Conservation (phyloP, 768 basidiomycete species). For the Favolaschia claudopus region DNA sequence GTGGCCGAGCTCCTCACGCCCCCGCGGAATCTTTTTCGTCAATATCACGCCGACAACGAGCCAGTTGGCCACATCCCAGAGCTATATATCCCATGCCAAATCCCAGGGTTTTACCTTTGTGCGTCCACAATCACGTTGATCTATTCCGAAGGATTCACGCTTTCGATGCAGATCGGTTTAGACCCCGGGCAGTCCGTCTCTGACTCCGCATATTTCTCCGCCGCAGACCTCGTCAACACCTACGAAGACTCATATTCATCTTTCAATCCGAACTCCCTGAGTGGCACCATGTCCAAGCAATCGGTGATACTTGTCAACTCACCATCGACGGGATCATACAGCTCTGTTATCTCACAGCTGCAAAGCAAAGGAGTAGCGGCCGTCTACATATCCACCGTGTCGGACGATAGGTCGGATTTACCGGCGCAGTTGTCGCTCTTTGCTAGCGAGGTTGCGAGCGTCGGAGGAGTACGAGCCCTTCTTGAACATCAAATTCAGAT, state of each 20-base stretch:
- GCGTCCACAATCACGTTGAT: neutral
- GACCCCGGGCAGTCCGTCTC: neutral
- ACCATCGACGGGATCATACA: neutral
- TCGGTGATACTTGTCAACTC: neutral
- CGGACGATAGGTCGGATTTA: neutral
- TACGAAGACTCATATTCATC: constrained; percentile 2
- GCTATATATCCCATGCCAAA: constrained; percentile 8
- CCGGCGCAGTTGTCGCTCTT: neutral
- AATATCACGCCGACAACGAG: neutral
- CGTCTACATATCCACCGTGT: constrained; percentile 2
- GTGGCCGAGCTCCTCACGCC: constrained; percentile 12
- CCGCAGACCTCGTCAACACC: constrained; percentile 10
- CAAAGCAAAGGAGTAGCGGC: constrained; percentile 1
- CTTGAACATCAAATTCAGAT: too few species aligned
- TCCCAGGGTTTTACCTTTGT: constrained; percentile 8
- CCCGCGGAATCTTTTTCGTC: constrained; percentile 17
- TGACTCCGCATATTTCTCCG: neutral
- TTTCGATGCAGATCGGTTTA: neutral
- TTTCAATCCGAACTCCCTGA: neutral
- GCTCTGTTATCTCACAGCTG: neutral
- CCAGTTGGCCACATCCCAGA: neutral
- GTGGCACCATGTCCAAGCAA: constrained; percentile 5
- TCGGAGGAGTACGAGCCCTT: neutral
- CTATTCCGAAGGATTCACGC: neutral
- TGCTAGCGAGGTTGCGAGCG: neutral